phyloP scores from a whole-genome alignment of 2,329 filamentous ascomycete genomes.

The Claviceps purpurea region DNA sequence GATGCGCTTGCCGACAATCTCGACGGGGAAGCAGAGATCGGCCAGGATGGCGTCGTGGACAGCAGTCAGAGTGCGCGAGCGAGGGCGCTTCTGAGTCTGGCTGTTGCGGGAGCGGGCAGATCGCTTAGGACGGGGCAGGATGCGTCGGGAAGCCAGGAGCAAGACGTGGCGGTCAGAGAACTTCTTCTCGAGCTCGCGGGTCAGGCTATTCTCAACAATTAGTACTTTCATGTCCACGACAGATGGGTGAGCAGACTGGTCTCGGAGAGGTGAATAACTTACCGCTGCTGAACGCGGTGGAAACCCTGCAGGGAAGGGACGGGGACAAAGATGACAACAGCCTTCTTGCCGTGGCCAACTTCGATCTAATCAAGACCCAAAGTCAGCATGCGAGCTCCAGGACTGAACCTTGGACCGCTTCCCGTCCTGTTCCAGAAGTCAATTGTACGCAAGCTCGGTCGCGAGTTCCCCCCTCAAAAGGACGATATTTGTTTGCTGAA shows the following conservation, averaged over 20 bases:
- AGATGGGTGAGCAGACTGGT: neutral
- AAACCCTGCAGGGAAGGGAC: constrained; percentile 96
- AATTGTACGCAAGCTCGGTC: constrained; percentile 24
- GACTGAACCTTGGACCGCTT: constrained; percentile 59
- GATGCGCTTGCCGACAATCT: constrained; percentile 98
- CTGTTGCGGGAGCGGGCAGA: constrained; percentile 91
- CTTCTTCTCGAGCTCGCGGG: constrained; percentile 99
- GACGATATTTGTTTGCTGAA: constrained; percentile 6
- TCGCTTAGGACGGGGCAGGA: constrained; percentile 96
- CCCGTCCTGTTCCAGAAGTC: constrained; percentile 53
- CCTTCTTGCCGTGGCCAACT: constrained; percentile 99
- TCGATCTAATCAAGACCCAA: constrained; percentile 74
- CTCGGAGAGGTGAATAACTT: constrained; percentile 29
- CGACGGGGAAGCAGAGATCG: constrained; percentile 98
- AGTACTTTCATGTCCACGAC: neutral
- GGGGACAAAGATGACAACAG: constrained; percentile 99
- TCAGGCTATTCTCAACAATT: constrained; percentile 51
- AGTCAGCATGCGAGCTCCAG: constrained; percentile 69
- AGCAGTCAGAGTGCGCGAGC: constrained; percentile 92
- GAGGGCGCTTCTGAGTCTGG: constrained; percentile 97
- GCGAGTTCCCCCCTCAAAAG: constrained; percentile 12
- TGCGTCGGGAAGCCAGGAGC: constrained; percentile 97
- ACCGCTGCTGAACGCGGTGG: constrained; percentile 99
- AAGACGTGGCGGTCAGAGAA: constrained; percentile 99
- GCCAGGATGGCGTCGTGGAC: constrained; percentile 97